phyloP scores from a whole-genome alignment of 495 filamentous ascomycete species.

The Neurospora sp. region DNA sequence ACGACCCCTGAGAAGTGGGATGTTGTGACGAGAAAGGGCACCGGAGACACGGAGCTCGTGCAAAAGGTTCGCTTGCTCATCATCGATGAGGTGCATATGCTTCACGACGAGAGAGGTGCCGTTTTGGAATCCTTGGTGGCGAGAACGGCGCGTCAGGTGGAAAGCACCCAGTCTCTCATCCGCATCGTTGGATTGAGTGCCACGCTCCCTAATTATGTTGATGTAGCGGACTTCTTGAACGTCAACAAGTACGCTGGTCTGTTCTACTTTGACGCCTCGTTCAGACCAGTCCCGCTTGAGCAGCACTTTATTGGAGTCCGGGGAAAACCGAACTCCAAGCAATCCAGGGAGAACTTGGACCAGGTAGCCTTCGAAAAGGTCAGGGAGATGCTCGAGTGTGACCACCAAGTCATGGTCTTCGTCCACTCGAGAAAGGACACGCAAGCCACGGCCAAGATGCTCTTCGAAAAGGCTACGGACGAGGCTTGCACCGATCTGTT shows the following conservation, averaged over 20 bases:
- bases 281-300: conserved; percentile 90
- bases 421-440: conserved; percentile 96
- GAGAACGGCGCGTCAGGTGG: conserved; percentile 88
- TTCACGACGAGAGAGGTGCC: conserved; percentile 93
- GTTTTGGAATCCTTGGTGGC: conserved; percentile 94
- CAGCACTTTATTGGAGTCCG: conserved; percentile 97
- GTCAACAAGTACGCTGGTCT: conserved; percentile 89
- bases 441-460: conserved; percentile 70
- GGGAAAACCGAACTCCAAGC: conserved; percentile 71
- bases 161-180: conserved; percentile 95
- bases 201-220: conserved; percentile 89
- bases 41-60: conserved; percentile 92
- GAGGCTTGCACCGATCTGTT: conserved; percentile 68
- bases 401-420: conserved; percentile 98
- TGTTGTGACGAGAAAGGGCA: conserved; percentile 92
- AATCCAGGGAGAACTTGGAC: conserved; percentile 82
- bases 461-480: conserved; percentile 79
- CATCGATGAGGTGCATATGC: conserved; percentile 99
- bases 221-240: conserved; percentile 92
- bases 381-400: conserved; percentile 75
- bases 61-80: conserved; percentile 95
- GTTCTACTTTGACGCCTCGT: conserved; percentile 95
- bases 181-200: conserved; percentile 91
- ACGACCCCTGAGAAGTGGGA: conserved; percentile 99
- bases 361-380: conserved; percentile 83